Conservation (phyloP, 2,329 filamentous ascomycete species). For the Pyrenochaeta sp. region DNA sequence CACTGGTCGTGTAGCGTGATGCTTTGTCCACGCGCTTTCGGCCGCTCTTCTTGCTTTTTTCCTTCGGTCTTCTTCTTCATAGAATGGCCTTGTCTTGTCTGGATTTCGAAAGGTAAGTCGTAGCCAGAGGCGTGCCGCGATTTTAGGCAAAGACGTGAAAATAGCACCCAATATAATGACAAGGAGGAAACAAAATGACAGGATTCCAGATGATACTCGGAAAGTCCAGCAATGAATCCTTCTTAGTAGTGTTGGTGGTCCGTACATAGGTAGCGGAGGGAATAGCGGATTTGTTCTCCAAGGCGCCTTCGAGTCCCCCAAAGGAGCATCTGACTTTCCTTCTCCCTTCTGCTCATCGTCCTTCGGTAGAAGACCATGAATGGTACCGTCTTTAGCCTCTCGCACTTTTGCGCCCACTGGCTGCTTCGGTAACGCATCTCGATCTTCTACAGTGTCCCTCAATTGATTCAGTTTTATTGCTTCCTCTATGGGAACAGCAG, state of each 20-base stretch:
- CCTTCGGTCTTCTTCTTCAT: slow-evolving; percentile 73
- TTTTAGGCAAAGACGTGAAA: slow-evolving; percentile 69
- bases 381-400: slow-evolving; percentile 54
- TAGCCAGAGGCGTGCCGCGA: slow-evolving; percentile 60
- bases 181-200: slow-evolving; percentile 80
- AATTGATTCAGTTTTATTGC: slow-evolving; percentile 74
- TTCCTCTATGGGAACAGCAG: slow-evolving; percentile 74
- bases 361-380: slow-evolving; percentile 46
- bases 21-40: slow-evolving; percentile 68
- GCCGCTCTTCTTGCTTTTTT: slow-evolving; percentile 65
- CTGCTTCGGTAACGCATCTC: slow-evolving; percentile 41
- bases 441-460: slow-evolving; percentile 59
- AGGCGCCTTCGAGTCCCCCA: slow-evolving; percentile 62
- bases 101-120: slow-evolving; percentile 68
- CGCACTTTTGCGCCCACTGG: slow-evolving; percentile 42
- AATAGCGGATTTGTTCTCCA: slow-evolving; percentile 82
- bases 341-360: slow-evolving; percentile 40
- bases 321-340: slow-evolving; percentile 56
- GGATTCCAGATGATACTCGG: slow-evolving; percentile 72
- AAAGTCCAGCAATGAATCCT: slow-evolving; percentile 73
- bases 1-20: slow-evolving; percentile 44
- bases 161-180: slow-evolving; percentile 79
- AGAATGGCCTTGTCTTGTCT: slow-evolving; percentile 70
- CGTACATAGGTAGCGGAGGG: slow-evolving; percentile 83
- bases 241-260: slow-evolving; percentile 72